phyloP scores from a whole-genome alignment of 192 early-diverging fungal genomes.

The Coemansia sp. region DNA sequence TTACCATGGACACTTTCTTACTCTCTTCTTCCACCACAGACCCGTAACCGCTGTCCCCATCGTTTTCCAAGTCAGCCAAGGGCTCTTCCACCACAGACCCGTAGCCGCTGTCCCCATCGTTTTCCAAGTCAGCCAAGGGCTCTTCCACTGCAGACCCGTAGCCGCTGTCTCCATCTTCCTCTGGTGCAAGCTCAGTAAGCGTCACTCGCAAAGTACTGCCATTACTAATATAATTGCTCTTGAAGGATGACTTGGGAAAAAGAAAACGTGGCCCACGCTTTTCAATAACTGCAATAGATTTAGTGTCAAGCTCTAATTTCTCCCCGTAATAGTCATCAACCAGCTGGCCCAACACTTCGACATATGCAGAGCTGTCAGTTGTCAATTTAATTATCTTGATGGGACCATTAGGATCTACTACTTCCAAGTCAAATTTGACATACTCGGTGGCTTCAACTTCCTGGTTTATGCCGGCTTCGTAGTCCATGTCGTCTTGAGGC shows the following conservation, averaged over 20 bases:
- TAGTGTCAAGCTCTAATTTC: neutral
- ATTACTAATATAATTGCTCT: neutral
- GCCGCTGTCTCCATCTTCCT: too few species aligned
- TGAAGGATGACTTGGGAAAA: neutral
- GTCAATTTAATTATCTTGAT: neutral
- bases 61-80: neutral
- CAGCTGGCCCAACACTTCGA: neutral
- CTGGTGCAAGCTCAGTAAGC: too few species aligned
- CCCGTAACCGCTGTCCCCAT: neutral
- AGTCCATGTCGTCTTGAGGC: neutral
- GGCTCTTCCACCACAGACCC: too few species aligned
- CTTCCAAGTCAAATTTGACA: neutral
- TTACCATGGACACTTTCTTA: neutral
- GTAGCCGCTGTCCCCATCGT: too few species aligned
- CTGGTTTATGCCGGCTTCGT: too few species aligned
- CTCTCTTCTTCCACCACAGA: neutral
- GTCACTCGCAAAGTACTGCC: neutral
- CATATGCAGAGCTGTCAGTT: neutral
- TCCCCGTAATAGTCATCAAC: neutral
- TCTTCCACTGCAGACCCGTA: too few species aligned
- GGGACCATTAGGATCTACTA: neutral
- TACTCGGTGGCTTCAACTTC: neutral
- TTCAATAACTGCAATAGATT: neutral
- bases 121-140: neutral
- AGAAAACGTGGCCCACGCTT: neutral